A percentile compares a stretch with the other conserved stretches of the same genome.
Conservation (phyloP, 176 grass and related monocot species). For the Eremochloa ophiuroides region DNA sequence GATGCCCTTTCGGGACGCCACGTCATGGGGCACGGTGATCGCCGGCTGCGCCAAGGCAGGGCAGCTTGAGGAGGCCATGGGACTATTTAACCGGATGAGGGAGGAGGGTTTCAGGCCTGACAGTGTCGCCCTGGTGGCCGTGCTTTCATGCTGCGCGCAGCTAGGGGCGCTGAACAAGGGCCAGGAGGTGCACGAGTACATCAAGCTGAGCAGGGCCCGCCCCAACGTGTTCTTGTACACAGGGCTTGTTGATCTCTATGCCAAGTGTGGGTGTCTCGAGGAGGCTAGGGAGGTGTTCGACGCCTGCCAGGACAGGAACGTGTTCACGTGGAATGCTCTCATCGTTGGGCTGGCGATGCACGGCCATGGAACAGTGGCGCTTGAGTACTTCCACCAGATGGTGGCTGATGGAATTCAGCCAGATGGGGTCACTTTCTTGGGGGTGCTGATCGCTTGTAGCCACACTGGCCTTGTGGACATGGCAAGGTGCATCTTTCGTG, state of each 20-base stretch:
- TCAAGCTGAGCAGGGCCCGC: slow-evolving; percentile 22
- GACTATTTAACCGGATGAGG: slow-evolving; percentile 49
- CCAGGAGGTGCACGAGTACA: slow-evolving; percentile 42
- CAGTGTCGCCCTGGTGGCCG: slow-evolving; percentile 39
- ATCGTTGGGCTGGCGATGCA: slow-evolving; percentile 61
- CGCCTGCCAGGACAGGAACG: slow-evolving; percentile 11
- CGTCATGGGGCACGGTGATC: slow-evolving; percentile 56
- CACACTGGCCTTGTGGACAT: slow-evolving; percentile 47
- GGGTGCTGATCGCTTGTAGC: slow-evolving; percentile 56
- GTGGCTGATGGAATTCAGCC: slow-evolving; percentile 20
- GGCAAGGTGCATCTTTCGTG: slow-evolving; percentile 43
- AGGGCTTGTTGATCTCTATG: slow-evolving; percentile 54
- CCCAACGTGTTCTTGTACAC: slow-evolving; percentile 48
- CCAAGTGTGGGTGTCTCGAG: slow-evolving; percentile 50
- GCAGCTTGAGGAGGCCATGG: slow-evolving; percentile 18
- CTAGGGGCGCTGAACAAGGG: slow-evolving; percentile 51
- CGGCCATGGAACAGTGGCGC: slow-evolving; percentile 29
- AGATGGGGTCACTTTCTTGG: slow-evolving; percentile 52
- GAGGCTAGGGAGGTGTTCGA: slow-evolving; percentile 42
- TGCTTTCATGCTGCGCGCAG: slow-evolving; percentile 58
- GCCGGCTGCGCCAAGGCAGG: slow-evolving; percentile 21
- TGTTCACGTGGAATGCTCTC: slow-evolving; percentile 65
- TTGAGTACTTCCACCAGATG: slow-evolving; percentile 55
- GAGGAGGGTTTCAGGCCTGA: slow-evolving; percentile 26
- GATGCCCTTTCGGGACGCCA: slow-evolving; percentile 44